phyloP scores from a whole-genome alignment of 805 yeast genomes.

The Candida nemodendra region DNA sequence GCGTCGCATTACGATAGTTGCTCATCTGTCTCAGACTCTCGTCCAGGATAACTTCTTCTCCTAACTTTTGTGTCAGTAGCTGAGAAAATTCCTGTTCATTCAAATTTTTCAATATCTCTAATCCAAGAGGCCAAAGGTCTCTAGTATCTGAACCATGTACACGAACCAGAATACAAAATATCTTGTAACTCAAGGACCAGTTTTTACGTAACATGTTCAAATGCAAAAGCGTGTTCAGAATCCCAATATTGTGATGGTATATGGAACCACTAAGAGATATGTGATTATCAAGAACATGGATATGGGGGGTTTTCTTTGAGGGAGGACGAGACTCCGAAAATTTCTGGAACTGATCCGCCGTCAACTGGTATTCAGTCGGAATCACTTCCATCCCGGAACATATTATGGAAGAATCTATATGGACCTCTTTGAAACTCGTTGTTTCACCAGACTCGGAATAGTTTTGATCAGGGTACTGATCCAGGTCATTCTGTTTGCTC shows the following conservation, averaged over 20 bases:
- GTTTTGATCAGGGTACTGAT: neutral
- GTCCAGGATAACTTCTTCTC: neutral
- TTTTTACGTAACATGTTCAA: constrained; percentile 44
- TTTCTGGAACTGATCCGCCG: constrained; percentile 16
- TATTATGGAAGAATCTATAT: constrained; percentile 6
- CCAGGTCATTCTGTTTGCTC: constrained; percentile 1
- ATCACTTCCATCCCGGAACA: constrained; percentile 15
- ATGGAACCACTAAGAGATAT: constrained; percentile 14
- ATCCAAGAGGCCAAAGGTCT: constrained; percentile 62
- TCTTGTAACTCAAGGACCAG: constrained; percentile 56
- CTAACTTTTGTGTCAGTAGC: neutral
- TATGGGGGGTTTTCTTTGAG: constrained; percentile 2
- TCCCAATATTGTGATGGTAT: constrained; percentile 15
- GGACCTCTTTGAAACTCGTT: constrained; percentile 2
- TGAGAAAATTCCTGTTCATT: constrained; percentile 24
- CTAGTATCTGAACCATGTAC: constrained; percentile 51
- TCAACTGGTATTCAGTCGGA: constrained; percentile 8
- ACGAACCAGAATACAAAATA: constrained; percentile 50
- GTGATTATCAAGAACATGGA: constrained; percentile 2
- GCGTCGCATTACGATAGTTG: neutral
- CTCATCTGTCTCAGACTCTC: neutral
- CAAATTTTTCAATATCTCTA: constrained; percentile 45
- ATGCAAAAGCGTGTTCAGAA: constrained; percentile 47
- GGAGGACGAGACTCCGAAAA: constrained; percentile 6
- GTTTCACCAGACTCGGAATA: neutral